Base-by-base conservation (phyloP, 2,329 filamentous ascomycete species). In the Pseudogymnoascus sp. region DNA sequence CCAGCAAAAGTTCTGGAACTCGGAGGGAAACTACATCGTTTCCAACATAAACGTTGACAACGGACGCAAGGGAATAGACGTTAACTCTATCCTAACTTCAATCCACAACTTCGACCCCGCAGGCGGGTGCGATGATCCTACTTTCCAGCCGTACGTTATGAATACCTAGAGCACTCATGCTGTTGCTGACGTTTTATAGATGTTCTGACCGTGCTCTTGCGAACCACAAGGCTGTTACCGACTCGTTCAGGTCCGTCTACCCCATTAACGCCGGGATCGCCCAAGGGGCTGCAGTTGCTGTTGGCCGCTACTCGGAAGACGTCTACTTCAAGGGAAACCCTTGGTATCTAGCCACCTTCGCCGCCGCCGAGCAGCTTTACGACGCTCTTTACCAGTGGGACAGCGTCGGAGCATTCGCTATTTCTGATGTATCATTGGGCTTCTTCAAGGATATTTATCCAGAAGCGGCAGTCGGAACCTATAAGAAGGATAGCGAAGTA, bases 321-420 rank as follows among this genome's bases (percentile, higher is more conserved):
- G 74, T 79, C 3, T 94, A 93, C 74, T 88, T 87, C 73, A 84
- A 84, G 64, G 90, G 89, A 1, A 92, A 94, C 72, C 90, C 90
- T 1, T 94, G 90, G 90, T 90, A 91, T 68, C 80, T 93, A 10
- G 82, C 82, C 68, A 93, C 88, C 0, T 79, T 91, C 31, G 89
- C 89, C 1, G 89, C 89, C 0, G 91, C 90, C 2, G 90, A 94
- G 74, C 87, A 90, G 71, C 81, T 95, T 2, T 93, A 92, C 72
- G 86, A 89, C 68, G 87, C 90, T 0, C 70, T 92, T 1, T 86
- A 87, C 66, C 84, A 88, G 59, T 93, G 89, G 88, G 79, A 87
- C 65, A 74, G 78, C 36, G 73, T 79, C 27, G 85, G 84, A 1
- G 85, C 79, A 5, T 80, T 95, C 68, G 81, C 80, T 0, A 81